Conservation (phyloP, 139 green algal genomes). For the Zygnema circumcarinatum region DNA sequence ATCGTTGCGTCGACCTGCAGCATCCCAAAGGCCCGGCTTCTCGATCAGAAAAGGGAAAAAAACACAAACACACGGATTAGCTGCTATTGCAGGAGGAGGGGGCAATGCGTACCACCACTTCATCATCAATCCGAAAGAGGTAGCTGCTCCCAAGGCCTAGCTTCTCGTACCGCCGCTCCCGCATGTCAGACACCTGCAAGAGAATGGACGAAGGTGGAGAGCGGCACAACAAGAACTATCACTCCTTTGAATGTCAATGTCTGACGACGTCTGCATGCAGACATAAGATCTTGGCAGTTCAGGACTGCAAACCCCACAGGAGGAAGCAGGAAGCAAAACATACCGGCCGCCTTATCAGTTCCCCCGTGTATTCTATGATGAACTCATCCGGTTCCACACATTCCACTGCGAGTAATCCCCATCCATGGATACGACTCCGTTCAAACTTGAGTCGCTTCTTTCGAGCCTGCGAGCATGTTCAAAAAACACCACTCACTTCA, state of each 20-base stretch:
- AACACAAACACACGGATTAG: no score
- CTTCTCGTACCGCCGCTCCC: constrained; percentile 77
- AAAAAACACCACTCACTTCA: constrained; percentile 59
- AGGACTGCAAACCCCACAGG: no score
- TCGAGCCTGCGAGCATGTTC: constrained; percentile 79
- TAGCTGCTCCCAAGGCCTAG: constrained; percentile 68
- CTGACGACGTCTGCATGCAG: no score
- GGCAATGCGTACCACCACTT: constrained; percentile 49
- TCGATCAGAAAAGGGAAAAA: no score
- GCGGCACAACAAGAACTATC: no score
- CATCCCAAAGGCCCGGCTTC: constrained; percentile 1
- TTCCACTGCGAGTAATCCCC: constrained; percentile 79
- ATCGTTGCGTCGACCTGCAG: constrained; percentile 74
- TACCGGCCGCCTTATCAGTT: constrained; percentile 69
- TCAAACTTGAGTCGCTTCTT: constrained; percentile 59
- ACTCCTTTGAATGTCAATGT: no score
- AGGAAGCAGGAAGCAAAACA: no score
- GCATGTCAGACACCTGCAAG: constrained; percentile 56
- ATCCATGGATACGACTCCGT: constrained; percentile 74
- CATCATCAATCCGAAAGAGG: constrained; percentile 74
- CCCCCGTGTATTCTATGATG: constrained; percentile 86
- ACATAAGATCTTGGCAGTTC: no score
- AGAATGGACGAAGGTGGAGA: no score
- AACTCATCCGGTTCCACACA: constrained; percentile 75
- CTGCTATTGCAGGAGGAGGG: background rate